Evolutionary conservation across 352 stramenopile genomes (phyloP), one percentile per base, ranked within the genome.

Genomic region (Phytophthora sojae): DNA sequence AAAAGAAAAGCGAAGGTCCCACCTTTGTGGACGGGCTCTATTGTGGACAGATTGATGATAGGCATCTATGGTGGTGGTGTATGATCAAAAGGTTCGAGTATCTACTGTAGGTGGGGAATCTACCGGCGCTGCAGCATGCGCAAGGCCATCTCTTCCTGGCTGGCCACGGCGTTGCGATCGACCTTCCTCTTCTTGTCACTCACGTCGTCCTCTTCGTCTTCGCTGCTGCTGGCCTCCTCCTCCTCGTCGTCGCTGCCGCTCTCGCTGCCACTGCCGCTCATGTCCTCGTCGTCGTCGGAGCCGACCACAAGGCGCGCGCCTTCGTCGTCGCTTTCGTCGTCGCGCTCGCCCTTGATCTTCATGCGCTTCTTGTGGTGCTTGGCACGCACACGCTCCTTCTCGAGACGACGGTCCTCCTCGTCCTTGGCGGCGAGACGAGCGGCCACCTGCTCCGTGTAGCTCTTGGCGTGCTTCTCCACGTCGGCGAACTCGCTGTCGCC

Each of bases 321-420:
- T 61, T 71, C 58, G 39, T 71, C 61, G 0, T 73, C 73, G 49
- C 81, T 73, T 9, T 81, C 78, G 19, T 82, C 80, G 19, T 89
- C 80, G 25, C 86, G 82, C 60, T 95, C 83, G 65, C 88, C 87
- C 80, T 96, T 96, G 50, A 77, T 50, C 70, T 95, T 95, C 65
- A 92, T 85, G 64, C 92, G 87, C 70, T 91, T 93, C 80, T 97
- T 96, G 68, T 92, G 80, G 71, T 97, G 88, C 76, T 97, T 98
- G 32, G 91, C 91, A 52, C 90, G 88, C 77, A 96, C 84, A 58
- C 89, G 86, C 56, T 97, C 90, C 73, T 96, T 96, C 76, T 96
- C 87, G 17, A 96, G 62, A 19, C 76, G 82, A 37, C 88, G 80
- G 62, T 97, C 90, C 49, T 97, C 83, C 0, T 70, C 83, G 51